Evolutionary conservation across 139 green algal species (phyloP).

Genomic region (Pleodorina starrii): DNA sequence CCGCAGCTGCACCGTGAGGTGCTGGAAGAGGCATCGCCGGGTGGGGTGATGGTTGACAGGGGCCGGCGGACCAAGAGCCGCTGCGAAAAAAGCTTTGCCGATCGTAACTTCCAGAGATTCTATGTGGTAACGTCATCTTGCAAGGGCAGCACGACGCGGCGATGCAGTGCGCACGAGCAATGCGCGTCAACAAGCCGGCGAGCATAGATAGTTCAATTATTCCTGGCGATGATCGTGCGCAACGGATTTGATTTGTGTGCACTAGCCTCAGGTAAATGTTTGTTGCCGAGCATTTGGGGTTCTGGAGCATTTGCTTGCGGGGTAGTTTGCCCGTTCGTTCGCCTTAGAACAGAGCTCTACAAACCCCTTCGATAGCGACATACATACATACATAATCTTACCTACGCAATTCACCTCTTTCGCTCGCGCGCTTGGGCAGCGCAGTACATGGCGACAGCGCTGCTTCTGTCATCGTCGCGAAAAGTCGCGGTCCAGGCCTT

Average conservation of each 20-base stretch:
- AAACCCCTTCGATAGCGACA: background rate
- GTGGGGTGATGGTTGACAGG: background rate
- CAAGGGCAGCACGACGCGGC: background rate
- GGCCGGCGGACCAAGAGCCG: background rate
- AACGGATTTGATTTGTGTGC: no score
- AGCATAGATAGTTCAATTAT: no score
- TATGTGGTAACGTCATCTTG: background rate
- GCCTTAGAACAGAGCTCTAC: no score
- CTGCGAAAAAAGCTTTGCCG: background rate
- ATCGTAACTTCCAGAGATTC: background rate
- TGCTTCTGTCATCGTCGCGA: conserved; percentile 14
- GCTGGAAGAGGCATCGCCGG: background rate
- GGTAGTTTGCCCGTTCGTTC: background rate
- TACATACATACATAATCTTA: background rate
- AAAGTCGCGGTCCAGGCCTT: background rate
- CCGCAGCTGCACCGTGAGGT: background rate
- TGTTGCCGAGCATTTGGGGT: background rate
- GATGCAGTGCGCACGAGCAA: background rate
- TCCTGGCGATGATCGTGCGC: no score
- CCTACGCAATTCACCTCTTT: background rate
- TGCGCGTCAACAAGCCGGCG: background rate
- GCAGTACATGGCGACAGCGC: conserved; percentile 19
- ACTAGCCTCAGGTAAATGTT: no score
- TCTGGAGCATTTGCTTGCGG: no score
- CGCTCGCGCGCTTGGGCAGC: background rate